A percentile compares a stretch with the other conserved stretches of the same genome.
These are phyloP conservation scores for Begonia fuchsioides DNA, from an alignment of 306 rosid species.

Conservation along the genomic window DNA sequence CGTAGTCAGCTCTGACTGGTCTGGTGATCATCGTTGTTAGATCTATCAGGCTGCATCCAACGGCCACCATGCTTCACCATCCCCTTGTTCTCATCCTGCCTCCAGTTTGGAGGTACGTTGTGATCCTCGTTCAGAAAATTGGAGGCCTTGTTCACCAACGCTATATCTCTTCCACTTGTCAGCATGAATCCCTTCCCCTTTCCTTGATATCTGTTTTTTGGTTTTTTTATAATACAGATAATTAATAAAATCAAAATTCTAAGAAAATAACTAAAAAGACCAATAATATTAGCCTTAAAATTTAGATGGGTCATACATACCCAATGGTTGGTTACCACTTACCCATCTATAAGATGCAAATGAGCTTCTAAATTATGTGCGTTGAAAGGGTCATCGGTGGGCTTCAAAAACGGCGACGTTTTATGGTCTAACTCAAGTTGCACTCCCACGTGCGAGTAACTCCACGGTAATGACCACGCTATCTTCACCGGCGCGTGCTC, in stretches of 20 bases:
- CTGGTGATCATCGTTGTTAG: constrained; percentile 38
- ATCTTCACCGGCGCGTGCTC: constrained; percentile 26
- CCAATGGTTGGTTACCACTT: too few species aligned
- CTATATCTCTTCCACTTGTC: constrained; percentile 36
- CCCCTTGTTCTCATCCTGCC: constrained; percentile 69
- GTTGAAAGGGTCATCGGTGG: too few species aligned
- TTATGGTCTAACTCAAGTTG: constrained; percentile 43
- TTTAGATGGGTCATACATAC: too few species aligned
- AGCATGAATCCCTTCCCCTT: constrained; percentile 17
- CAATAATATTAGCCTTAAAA: too few species aligned
- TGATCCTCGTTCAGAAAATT: constrained; percentile 25
- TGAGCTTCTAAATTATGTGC: constrained; percentile 74
- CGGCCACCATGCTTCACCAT: constrained; percentile 50
- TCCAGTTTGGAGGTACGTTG: constrained; percentile 43
- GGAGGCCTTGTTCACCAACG: constrained; percentile 45
- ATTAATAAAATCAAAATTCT: too few species aligned
- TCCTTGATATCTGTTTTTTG: constrained; percentile 45
- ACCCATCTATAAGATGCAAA: constrained; percentile 95
- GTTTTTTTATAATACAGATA: too few species aligned
- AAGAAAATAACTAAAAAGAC: too few species aligned
- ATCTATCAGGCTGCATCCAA: constrained; percentile 53
- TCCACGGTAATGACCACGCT: constrained; percentile 62
- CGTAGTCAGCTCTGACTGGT: constrained; percentile 22
- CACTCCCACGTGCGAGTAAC: constrained; percentile 70
- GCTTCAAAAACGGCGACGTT: constrained; percentile 54